phyloP scores from a whole-genome alignment of 1,284 basidiomycete genomes.

The Mycosarcoma mackinlayi region DNA sequence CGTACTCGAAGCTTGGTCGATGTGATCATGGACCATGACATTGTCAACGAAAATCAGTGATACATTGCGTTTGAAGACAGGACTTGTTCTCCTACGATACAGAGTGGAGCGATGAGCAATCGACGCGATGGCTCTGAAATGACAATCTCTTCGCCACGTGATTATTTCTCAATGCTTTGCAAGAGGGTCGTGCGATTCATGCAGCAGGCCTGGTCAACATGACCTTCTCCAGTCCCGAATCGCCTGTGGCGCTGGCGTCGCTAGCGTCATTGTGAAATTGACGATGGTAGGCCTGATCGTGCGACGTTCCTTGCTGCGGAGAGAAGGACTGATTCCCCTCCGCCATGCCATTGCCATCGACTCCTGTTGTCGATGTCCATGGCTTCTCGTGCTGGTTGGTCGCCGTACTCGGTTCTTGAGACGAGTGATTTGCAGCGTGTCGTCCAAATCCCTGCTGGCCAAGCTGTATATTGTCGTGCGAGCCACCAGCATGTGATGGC shows the following conservation, averaged over 20 bases:
- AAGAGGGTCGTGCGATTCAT: background rate
- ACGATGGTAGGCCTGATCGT: slow-evolving; percentile 28
- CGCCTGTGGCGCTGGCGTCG: slow-evolving; percentile 8
- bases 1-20: too few species aligned
- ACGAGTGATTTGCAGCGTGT: slow-evolving; percentile 6
- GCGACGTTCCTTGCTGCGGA: slow-evolving; percentile 34
- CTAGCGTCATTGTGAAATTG: slow-evolving; percentile 11
- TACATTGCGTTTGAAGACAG: too few species aligned
- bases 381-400: slow-evolving; percentile 8
- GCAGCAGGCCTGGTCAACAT: slow-evolving; percentile 35
- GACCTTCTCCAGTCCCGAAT: slow-evolving; percentile 32
- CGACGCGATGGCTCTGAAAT: too few species aligned
- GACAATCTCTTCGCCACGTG: too few species aligned
- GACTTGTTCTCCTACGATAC: too few species aligned
- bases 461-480: slow-evolving; percentile 10
- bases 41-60: too few species aligned
- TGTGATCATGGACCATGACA: too few species aligned
- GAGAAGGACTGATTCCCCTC: slow-evolving; percentile 14
- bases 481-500: background rate
- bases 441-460: slow-evolving; percentile 23
- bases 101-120: too few species aligned
- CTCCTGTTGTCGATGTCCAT: slow-evolving; percentile 18
- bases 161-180: too few species aligned
- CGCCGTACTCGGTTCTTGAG: slow-evolving; percentile 5
- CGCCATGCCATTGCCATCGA: background rate